Evolutionary conservation across 2,329 filamentous ascomycete species (phyloP).

Genomic region (Trichoderma harzianum): DNA sequence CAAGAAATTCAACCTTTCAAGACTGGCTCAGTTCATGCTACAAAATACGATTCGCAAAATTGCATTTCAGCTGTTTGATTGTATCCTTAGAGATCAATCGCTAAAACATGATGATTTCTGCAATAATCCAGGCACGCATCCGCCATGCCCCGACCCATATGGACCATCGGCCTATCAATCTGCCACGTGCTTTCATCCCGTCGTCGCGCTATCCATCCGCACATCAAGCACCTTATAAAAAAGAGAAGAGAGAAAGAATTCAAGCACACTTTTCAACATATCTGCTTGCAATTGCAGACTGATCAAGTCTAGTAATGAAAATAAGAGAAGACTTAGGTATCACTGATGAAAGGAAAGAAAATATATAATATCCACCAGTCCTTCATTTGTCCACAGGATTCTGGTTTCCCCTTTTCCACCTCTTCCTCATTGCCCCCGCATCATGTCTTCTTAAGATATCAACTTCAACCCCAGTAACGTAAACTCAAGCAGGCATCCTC

Average conservation of each 20-base stretch:
- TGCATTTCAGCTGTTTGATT: not conserved
- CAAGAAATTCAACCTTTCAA: not conserved
- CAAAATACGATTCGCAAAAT: not conserved
- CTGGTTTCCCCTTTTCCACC: not conserved
- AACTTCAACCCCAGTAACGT: not conserved
- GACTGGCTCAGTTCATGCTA: not conserved
- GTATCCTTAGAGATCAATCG: fast-evolving
- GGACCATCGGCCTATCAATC: not conserved
- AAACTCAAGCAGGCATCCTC: not conserved
- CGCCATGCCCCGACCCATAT: not conserved
- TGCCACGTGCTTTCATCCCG: not conserved
- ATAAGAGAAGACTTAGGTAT: conserved; percentile 16
- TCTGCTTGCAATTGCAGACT: not conserved
- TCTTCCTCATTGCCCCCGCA: not conserved
- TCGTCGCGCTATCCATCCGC: not conserved
- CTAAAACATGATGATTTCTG: not conserved
- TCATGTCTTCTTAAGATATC: not conserved
- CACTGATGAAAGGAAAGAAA: conserved; percentile 10
- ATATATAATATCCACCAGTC: conserved; percentile 6
- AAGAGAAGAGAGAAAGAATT: not conserved
- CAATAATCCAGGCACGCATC: not conserved
- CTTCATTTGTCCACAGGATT: not conserved
- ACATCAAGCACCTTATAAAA: not conserved
- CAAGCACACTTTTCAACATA: not conserved
- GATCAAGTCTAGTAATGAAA: not conserved